Percentiles rank a stretch among this genome's conserved stretches.
These are phyloP conservation scores for Achaetomiella virescens DNA, from an alignment of 495 filamentous ascomycete species.

Conservation along the genomic window DNA sequence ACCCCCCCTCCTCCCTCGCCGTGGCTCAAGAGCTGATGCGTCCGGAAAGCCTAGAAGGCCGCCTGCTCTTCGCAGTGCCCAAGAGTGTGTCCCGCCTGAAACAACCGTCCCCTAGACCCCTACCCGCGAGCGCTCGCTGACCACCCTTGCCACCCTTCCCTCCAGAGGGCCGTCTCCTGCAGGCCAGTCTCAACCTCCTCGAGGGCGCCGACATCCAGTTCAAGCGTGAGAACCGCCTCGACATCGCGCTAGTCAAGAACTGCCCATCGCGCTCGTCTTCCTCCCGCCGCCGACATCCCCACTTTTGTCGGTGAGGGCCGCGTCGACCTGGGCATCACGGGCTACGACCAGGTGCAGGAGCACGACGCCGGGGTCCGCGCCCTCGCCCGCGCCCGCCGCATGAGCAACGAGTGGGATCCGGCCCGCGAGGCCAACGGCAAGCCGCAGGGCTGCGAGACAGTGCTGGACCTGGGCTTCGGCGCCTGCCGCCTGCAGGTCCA, in stretches of 20 bases:
- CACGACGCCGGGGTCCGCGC: conserved; percentile 70
- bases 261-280: conserved; percentile 92
- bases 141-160: conserved; percentile 7
- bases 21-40: conserved; percentile 33
- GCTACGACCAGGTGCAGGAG: conserved; percentile 85
- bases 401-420: conserved; percentile 45
- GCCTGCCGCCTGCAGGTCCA: conserved; percentile 91
- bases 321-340: conserved; percentile 92
- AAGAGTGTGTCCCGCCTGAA: conserved; percentile 65
- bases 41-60: conserved; percentile 70
- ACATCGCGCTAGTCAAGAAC: conserved; percentile 95
- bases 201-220: conserved; percentile 94
- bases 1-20: not conserved
- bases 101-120: not conserved
- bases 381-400: conserved; percentile 43
- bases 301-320: conserved; percentile 92
- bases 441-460: conserved; percentile 61
- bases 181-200: conserved; percentile 80
- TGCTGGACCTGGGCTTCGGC: conserved; percentile 87
- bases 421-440: conserved; percentile 33
- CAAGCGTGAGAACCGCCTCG: conserved; percentile 81
- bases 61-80: conserved; percentile 91
- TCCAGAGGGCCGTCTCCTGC: conserved; percentile 86
- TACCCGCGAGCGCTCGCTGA: not conserved
- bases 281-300: conserved; percentile 96